Base-by-base conservation (phyloP, 1,139 yeast species). In the Blastobotrys buckinghamii region DNA sequence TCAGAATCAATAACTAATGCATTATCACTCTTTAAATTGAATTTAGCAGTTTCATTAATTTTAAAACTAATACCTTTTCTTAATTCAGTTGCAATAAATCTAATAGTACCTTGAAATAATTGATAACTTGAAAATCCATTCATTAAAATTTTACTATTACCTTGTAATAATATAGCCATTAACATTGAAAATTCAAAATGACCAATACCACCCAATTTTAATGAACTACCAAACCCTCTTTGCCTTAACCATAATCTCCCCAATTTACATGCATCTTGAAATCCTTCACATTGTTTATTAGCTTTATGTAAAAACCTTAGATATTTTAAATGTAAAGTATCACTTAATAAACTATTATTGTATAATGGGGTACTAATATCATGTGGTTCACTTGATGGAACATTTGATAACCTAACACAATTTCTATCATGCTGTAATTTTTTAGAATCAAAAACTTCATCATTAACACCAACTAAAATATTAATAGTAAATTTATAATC, bases 71-170 rank as follows among this genome's bases (percentile, higher is more conserved):
- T 53, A 50, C 16, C 71, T 67, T 22, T 73, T 13, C 44, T 73
- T 68, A 61, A 86, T 92, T 82, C 81, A 2, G 87, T 78, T 1
- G 97, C 94, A 53, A 92, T 65, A 59, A 84, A 90, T 59, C 82
- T 81, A 46, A 92, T 74, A 1, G 88, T 80, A 61, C 95, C 96
- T 65, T 87, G 89, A 71, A 92, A 92, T 50, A 92, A 70, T 68
- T 92, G 98, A 64, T 89, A 92, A 27, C 95, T 84, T 3, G 96
- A 87, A 64, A 85, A 90, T 1, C 97, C 98, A 58, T 82, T 83
- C 42, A 89, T 67, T 50, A 92, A 72, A 30, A 88, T 82, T 15
- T 35, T 34, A 59, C 83, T 83, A 55, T 75, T 76, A 57, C 97
- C 96, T 55, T 82, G 81, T 39, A 92, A 71, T 50, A 92, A 71